phyloP scores from a whole-genome alignment of 805 yeast species.

The Pichia manshurica region DNA sequence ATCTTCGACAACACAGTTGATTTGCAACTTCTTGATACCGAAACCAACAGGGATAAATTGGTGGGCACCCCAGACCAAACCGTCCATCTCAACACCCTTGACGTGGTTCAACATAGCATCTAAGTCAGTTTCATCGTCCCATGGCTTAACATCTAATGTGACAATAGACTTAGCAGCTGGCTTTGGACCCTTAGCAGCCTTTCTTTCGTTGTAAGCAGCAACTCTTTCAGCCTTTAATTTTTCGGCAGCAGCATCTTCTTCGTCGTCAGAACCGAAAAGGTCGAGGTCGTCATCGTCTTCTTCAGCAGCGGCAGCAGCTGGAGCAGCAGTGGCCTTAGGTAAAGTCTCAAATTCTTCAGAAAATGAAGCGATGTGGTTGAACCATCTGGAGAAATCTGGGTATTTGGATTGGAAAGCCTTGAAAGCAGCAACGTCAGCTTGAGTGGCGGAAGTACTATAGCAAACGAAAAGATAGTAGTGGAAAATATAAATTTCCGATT shows the following conservation, averaged over 20 bases:
- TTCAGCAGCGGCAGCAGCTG: slow-evolving; percentile 46
- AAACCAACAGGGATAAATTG: slow-evolving; percentile 95
- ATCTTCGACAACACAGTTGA: slow-evolving; percentile 97
- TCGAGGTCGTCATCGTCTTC: slow-evolving; percentile 90
- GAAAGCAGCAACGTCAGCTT: slow-evolving; percentile 92
- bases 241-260: slow-evolving; percentile 95
- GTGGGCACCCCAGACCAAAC: slow-evolving; percentile 98
- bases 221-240: slow-evolving; percentile 94
- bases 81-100: slow-evolving; percentile 80
- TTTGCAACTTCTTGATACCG: slow-evolving; percentile 99
- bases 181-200: slow-evolving; percentile 95
- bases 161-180: slow-evolving; percentile 98
- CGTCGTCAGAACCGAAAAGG: slow-evolving; percentile 89
- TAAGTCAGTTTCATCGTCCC: slow-evolving; percentile 99
- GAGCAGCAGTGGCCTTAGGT: slow-evolving; percentile 71
- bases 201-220: slow-evolving; percentile 96
- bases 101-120: slow-evolving; percentile 83
- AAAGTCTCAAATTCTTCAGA: slow-evolving; percentile 74
- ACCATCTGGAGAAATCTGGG: slow-evolving; percentile 98
- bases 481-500: no score
- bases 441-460: slow-evolving; percentile 76
- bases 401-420: slow-evolving; percentile 86
- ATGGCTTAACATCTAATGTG: slow-evolving; percentile 97
- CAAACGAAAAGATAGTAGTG: background rate
- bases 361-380: slow-evolving; percentile 95